phyloP scores from a whole-genome alignment of 2,329 filamentous ascomycete species.

The Pseudogymnoascus pannorum region DNA sequence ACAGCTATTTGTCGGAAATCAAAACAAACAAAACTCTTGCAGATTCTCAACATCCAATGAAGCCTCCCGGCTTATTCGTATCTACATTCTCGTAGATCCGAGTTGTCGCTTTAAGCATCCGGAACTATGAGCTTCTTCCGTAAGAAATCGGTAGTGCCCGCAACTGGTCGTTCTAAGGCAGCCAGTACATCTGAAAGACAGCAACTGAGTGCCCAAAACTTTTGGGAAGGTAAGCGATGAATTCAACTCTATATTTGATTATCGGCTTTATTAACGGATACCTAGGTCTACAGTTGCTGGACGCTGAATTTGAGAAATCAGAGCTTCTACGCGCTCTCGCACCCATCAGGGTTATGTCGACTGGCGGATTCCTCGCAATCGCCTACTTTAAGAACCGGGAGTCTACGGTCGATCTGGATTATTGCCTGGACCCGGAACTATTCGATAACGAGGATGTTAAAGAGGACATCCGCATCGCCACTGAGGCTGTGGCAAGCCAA shows the following conservation, averaged over 20 bases:
- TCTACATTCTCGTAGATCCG: neutral
- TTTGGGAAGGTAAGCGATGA: neutral
- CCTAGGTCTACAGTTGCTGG: neutral
- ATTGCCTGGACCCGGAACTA: conserved; percentile 14
- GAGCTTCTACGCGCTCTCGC: neutral
- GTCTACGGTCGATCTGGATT: conserved; percentile 15
- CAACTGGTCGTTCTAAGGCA: neutral
- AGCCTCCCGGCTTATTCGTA: neutral
- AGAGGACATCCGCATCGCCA: neutral
- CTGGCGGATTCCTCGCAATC: conserved; percentile 15
- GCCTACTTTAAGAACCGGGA: conserved; percentile 11
- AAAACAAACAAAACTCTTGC: neutral
- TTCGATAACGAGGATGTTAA: conserved; percentile 6
- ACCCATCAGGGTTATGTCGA: conserved; percentile 14
- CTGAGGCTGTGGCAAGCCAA: neutral
- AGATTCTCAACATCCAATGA: neutral
- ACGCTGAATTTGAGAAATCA: neutral
- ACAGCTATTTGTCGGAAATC: neutral
- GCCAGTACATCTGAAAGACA: neutral
- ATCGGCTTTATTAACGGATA: neutral
- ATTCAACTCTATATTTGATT: neutral
- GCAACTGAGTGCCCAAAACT: neutral
- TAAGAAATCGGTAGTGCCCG: neutral
- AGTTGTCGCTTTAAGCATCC: neutral
- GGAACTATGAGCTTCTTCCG: neutral